These are phyloP conservation scores for Ceratocystis destructans DNA, from an alignment of 2,329 filamentous ascomycete genomes.

Conservation along the genomic window DNA sequence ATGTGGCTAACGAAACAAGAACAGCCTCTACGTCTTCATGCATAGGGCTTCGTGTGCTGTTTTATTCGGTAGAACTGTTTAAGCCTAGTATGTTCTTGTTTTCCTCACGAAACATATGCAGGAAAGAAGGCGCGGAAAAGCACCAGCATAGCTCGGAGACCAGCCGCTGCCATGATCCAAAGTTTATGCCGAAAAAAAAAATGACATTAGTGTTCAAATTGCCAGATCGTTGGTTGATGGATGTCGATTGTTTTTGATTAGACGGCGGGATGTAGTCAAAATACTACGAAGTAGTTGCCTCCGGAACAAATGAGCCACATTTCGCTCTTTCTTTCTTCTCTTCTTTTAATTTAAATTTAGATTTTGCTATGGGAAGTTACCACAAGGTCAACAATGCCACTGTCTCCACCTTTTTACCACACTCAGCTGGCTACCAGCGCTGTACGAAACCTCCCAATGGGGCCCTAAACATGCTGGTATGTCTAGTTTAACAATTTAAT, in stretches of 20 bases:
- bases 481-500: too few relatives aligned
- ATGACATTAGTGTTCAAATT: background rate
- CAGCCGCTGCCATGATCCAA: background rate
- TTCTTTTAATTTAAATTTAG: background rate
- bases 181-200: background rate
- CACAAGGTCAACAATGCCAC: background rate
- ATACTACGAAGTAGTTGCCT: background rate
- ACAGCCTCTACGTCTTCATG: background rate
- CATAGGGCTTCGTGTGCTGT: too few relatives aligned
- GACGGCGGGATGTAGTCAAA: background rate
- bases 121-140: background rate
- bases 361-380: background rate
- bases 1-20: background rate
- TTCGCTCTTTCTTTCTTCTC: background rate
- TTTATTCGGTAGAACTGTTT: too few relatives aligned
- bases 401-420: background rate
- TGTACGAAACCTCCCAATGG: background rate
- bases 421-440: background rate
- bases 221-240: background rate
- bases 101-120: background rate
- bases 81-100: background rate
- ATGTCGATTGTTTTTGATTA: background rate
- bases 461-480: background rate
- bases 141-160: background rate
- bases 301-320: background rate